A percentile compares a stretch with the other conserved stretches of the same genome.
These are phyloP conservation scores for Phytopythium oedochilum DNA, from an alignment of 352 stramenopile species.

Conservation along the genomic window DNA sequence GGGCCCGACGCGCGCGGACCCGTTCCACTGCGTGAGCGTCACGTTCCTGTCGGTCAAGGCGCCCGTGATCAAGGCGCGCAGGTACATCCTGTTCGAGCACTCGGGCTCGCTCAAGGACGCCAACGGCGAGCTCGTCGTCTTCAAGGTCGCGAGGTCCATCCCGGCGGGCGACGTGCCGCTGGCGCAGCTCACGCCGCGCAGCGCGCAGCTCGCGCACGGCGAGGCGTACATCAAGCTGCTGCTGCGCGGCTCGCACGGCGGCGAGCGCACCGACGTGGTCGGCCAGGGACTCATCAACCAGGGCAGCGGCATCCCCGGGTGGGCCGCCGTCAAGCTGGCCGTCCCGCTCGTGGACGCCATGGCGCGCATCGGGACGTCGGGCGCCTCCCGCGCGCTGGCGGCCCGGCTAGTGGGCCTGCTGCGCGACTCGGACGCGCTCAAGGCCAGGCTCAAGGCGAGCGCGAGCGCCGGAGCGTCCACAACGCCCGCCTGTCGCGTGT, in stretches of 20 bases:
- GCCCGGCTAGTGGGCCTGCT: neutral
- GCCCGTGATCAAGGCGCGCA: neutral
- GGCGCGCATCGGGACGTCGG: neutral
- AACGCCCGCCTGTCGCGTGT: slow-evolving; percentile 17
- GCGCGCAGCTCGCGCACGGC: neutral
- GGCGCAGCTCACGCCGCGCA: neutral
- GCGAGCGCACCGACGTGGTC: neutral
- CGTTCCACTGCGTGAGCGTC: neutral
- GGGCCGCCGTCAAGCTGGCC: too few relatives aligned
- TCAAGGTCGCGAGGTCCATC: neutral
- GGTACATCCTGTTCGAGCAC: neutral
- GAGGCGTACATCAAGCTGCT: neutral
- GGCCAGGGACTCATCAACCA: too few relatives aligned
- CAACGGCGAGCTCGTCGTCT: neutral
- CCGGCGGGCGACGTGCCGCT: slow-evolving; percentile 16
- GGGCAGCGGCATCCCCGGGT: too few relatives aligned
- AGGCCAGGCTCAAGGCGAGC: slow-evolving; percentile 1
- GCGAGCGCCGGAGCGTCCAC: too few relatives aligned
- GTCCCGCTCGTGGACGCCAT: neutral
- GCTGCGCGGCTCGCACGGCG: neutral
- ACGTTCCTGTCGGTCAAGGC: neutral
- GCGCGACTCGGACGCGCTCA: neutral
- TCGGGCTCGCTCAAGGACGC: neutral
- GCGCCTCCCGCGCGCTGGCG: neutral
- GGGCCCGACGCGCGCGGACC: slow-evolving; percentile 3